Base-by-base conservation (phyloP, 306 rosid species). In the Casuarina equisetifolia region DNA sequence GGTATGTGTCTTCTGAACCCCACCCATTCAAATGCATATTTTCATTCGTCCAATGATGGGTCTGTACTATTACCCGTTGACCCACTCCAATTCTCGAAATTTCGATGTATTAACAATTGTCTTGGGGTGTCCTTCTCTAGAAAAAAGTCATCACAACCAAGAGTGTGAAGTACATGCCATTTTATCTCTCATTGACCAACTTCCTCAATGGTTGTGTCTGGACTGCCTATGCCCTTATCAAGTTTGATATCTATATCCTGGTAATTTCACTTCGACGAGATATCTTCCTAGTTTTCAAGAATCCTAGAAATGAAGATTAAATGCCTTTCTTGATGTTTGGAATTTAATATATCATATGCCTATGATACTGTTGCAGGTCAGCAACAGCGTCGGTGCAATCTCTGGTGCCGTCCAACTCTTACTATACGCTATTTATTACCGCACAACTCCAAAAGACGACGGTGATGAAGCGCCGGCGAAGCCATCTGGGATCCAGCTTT, bases 91-190 rank as follows among this genome's bases (percentile, higher is more conserved):
- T 57, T 57, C 20, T 9, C 20, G 15, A 57, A 12, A n/a, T 19
- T 19, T 20, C 20, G 63, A 57, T 57, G 9, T 57, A 19, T 8
- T 57, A 20, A 57, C 63, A 57, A n/a, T 50, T 19, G 12, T 9
- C 7, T 10, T 32, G 10, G 9, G 25, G 42, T 59, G 20, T 6
- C 64, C 73, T 62, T 42, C 54, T 39, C 42, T 7, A 93, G 98
- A 67, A 15, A 36, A 82, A 88, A 58, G 98, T 92, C 1, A 86
- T 92, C 64, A 77, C 19, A 55, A 90, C 91, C 0, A 92, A 88
- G 85, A 94, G 97, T 7, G 96, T 90, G 49, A 77, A 86, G 17
- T 94, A 80, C 80, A 94, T 92, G 97, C 96, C 97, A 10, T 88
- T 92, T 57, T 78, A 75, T 78, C 97, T 94, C 9, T 92, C 97